Percentiles rank a stretch among this genome's conserved stretches.
These are phyloP conservation scores for Paramecium tetraurelia DNA, from an alignment of 73 alveolate genomes.

Conservation along the genomic window DNA sequence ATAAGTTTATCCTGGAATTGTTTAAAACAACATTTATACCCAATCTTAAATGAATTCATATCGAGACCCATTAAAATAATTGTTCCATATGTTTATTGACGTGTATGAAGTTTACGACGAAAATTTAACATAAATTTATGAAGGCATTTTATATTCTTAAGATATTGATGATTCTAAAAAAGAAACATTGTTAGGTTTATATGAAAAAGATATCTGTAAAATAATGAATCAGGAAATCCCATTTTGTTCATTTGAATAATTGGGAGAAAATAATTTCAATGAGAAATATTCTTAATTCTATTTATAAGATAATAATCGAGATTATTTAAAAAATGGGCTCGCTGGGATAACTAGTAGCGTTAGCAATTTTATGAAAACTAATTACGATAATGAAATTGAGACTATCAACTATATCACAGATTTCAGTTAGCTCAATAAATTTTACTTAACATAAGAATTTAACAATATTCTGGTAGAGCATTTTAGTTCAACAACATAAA, in stretches of 20 bases:
- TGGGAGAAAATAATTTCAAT: not conserved
- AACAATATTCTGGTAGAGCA: not conserved
- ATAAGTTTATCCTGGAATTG: not conserved
- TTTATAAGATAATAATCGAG: not conserved
- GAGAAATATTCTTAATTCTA: not conserved
- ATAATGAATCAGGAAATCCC: not conserved
- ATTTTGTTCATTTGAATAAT: not conserved
- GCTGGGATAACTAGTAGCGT: not conserved
- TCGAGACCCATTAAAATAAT: not conserved
- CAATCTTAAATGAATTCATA: not conserved
- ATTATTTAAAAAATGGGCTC: not conserved
- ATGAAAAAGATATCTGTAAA: not conserved
- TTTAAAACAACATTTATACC: not conserved
- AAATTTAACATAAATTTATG: not conserved
- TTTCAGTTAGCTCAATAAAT: not conserved
- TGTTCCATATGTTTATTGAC: not conserved
- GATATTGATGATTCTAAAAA: not conserved
- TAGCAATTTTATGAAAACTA: not conserved
- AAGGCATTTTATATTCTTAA: not conserved
- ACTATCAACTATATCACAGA: not conserved
- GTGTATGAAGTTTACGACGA: not conserved
- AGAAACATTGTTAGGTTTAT: not conserved
- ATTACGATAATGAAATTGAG: not conserved
- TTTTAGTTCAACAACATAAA: not conserved
- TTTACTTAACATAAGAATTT: not conserved